Evolutionary conservation across 2,329 filamentous ascomycete species (phyloP).

Genomic region (Pseudogymnoascus sp.): DNA sequence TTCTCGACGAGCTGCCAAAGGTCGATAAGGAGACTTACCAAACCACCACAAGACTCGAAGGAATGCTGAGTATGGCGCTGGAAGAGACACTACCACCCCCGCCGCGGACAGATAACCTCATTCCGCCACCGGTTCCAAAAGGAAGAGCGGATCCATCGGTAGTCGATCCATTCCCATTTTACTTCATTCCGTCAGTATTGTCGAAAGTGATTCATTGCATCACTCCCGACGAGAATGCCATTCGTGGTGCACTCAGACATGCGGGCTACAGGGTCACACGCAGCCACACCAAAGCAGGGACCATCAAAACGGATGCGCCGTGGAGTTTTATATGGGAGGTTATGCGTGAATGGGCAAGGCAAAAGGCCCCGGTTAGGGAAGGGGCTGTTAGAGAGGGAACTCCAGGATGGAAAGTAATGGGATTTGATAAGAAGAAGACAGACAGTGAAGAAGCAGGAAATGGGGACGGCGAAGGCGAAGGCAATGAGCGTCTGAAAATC

Average conservation of each 20-base stretch:
- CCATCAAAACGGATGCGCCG: slow-evolving; percentile 88
- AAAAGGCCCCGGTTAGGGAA: slow-evolving; percentile 71
- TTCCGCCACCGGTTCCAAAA: slow-evolving; percentile 19
- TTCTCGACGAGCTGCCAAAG: slow-evolving; percentile 65
- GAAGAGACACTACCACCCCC: slow-evolving; percentile 52
- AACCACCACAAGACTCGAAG: slow-evolving; percentile 74
- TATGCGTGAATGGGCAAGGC: slow-evolving; percentile 84
- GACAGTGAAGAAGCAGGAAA: slow-evolving; percentile 16
- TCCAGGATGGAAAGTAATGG: slow-evolving; percentile 65
- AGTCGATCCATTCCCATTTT: slow-evolving; percentile 76
- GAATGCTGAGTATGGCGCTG: slow-evolving; percentile 83
- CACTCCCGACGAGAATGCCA: slow-evolving; percentile 69
- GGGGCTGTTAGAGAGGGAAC: slow-evolving; percentile 63
- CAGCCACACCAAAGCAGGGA: slow-evolving; percentile 83
- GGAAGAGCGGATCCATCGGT: slow-evolving; percentile 49
- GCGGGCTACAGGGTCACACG: slow-evolving; percentile 78
- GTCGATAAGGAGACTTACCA: slow-evolving; percentile 66
- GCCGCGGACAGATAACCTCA: slow-evolving; percentile 15
- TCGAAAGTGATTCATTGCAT: slow-evolving; percentile 71
- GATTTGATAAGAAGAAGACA: slow-evolving; percentile 26
- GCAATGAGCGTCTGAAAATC: slow-evolving; percentile 36
- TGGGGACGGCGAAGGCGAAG: slow-evolving; percentile 21
- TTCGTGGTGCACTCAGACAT: slow-evolving; percentile 74
- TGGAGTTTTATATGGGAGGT: slow-evolving; percentile 89
- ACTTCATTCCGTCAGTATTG: slow-evolving; percentile 69